Percentiles rank a stretch among this genome's conserved stretches.
phyloP scores from a whole-genome alignment of 805 yeast species.

The Candida peoriensis region DNA sequence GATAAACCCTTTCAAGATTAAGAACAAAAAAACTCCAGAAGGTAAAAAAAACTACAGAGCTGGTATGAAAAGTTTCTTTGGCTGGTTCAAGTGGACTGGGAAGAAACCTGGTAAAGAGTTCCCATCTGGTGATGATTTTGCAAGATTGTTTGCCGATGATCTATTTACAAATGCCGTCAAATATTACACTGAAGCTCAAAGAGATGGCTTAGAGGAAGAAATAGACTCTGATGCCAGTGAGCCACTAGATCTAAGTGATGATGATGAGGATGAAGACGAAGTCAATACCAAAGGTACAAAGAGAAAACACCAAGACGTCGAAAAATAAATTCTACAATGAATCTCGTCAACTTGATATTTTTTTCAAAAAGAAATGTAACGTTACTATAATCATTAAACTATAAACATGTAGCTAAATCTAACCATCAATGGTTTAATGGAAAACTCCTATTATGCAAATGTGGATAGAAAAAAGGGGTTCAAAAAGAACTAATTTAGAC shows the following conservation, averaged over 20 bases:
- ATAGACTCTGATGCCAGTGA: slow-evolving; percentile 50
- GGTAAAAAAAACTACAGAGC: slow-evolving; percentile 58
- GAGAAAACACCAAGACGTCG: no score
- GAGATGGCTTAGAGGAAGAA: slow-evolving; percentile 54
- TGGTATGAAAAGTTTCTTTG: slow-evolving; percentile 81
- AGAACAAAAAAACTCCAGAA: slow-evolving; percentile 40
- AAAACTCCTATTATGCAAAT: no score
- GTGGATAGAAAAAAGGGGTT: no score
- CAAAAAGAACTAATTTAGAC: no score
- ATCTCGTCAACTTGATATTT: no score
- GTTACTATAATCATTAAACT: slow-evolving; percentile 1
- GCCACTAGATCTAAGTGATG: slow-evolving; percentile 37
- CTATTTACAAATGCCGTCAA: slow-evolving; percentile 81
- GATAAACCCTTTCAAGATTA: slow-evolving; percentile 51
- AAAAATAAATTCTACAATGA: no score
- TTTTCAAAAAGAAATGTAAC: not conserved
- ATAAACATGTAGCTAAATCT: slow-evolving; percentile 2
- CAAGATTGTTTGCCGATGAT: slow-evolving; percentile 69
- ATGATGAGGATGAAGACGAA: slow-evolving; percentile 15
- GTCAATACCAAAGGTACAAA: no score
- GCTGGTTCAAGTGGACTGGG: slow-evolving; percentile 87
- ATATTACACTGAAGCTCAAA: slow-evolving; percentile 69
- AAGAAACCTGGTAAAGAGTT: slow-evolving; percentile 70
- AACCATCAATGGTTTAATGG: no score
- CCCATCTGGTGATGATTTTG: slow-evolving; percentile 73